phyloP scores from a whole-genome alignment of 108 stramenopile genomes.

The Discostella stelligeroides region DNA sequence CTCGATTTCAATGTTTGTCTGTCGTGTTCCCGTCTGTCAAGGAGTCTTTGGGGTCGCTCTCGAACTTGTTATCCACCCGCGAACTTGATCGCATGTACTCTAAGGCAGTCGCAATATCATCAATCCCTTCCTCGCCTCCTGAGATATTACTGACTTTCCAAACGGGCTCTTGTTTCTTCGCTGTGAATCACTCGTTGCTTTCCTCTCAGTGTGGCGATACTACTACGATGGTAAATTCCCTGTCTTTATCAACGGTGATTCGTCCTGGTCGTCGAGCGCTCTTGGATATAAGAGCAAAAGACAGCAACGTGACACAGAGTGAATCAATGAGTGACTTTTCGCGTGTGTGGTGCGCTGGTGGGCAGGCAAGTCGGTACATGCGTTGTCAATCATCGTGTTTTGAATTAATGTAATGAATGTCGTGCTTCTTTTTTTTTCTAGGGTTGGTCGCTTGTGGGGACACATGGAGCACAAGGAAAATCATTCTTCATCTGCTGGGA shows the following conservation, averaged over 20 bases:
- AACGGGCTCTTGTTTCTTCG: not conserved
- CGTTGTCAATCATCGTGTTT: not conserved
- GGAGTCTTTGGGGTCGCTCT: slow-evolving; percentile 31
- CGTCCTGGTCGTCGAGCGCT: slow-evolving; percentile 29
- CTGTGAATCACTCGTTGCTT: slow-evolving; percentile 35
- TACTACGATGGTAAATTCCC: slow-evolving; percentile 1
- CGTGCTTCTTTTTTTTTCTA: slow-evolving; percentile 12
- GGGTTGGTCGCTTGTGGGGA: slow-evolving; percentile 74
- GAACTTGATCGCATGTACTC: not conserved
- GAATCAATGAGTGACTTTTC: not conserved
- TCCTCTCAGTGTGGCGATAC: not conserved
- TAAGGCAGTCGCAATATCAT: slow-evolving; percentile 27
- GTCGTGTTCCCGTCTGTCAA: slow-evolving; percentile 26
- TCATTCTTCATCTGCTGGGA: slow-evolving; percentile 81
- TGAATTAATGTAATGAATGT: not conserved
- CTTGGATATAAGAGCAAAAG: slow-evolving; percentile 11
- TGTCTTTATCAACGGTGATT: slow-evolving; percentile 14
- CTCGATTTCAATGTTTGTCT: slow-evolving; percentile 34
- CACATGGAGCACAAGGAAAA: slow-evolving; percentile 8
- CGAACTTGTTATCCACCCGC: slow-evolving; percentile 13
- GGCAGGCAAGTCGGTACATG: slow-evolving; percentile 17
- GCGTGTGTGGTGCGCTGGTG: slow-evolving; percentile 35
- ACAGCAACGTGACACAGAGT: not conserved
- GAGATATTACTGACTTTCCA: slow-evolving; percentile 35
- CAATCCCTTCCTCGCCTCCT: slow-evolving; percentile 43